These are phyloP conservation scores for Hericium alpestre DNA, from an alignment of 768 basidiomycete species.

Conservation along the genomic window DNA sequence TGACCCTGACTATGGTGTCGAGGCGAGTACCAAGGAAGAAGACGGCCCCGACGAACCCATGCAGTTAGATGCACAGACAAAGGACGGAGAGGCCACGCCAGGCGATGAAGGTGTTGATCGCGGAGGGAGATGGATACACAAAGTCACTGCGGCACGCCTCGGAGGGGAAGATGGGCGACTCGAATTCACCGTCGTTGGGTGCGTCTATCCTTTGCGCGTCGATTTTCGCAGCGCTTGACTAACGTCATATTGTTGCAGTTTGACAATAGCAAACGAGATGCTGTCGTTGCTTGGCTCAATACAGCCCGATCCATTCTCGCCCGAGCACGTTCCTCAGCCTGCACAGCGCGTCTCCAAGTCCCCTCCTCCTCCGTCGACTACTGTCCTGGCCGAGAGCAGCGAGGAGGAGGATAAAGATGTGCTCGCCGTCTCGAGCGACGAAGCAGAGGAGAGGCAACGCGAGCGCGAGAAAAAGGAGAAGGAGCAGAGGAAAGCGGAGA, in stretches of 20 bases:
- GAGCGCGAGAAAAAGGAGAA: slow-evolving; percentile 16
- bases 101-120: slow-evolving; percentile 28
- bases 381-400: slow-evolving; percentile 16
- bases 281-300: slow-evolving; percentile 80
- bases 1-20: slow-evolving; percentile 58
- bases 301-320: slow-evolving; percentile 65
- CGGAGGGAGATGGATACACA: slow-evolving; percentile 74
- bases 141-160: slow-evolving; percentile 52
- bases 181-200: slow-evolving; percentile 87
- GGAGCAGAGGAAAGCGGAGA: slow-evolving; percentile 18
- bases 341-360: slow-evolving; percentile 17
- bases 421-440: slow-evolving; percentile 22
- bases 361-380: slow-evolving; percentile 7
- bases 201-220: slow-evolving; percentile 17
- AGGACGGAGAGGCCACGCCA: slow-evolving; percentile 14
- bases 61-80: slow-evolving; percentile 13
- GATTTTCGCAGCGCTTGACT: background rate
- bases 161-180: slow-evolving; percentile 60
- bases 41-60: background rate
- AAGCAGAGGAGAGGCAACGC: slow-evolving; percentile 17
- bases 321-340: slow-evolving; percentile 36
- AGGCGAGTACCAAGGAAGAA: slow-evolving; percentile 14
- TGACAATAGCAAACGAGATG: slow-evolving; percentile 90
- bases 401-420: slow-evolving; percentile 21
- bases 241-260: slow-evolving; percentile 28